phyloP scores from a whole-genome alignment of 2,329 filamentous ascomycete species.

The Neodidymelliopsis sp. region DNA sequence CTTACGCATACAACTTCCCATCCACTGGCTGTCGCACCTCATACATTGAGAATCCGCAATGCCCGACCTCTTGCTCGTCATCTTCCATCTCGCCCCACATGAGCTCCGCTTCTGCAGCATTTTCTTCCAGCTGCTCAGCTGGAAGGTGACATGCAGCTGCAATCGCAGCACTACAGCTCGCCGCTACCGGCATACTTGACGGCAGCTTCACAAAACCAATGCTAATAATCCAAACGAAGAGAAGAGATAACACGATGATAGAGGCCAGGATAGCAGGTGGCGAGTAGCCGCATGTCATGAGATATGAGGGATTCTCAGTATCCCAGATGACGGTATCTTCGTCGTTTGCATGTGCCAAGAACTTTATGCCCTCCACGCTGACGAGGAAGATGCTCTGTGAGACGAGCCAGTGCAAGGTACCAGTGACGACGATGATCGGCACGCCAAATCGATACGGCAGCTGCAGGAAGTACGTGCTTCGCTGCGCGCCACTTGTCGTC shows the following conservation, averaged over 20 bases:
- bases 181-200: conserved; percentile 81
- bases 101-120: conserved; percentile 4
- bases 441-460: conserved; percentile 50
- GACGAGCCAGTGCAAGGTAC: conserved; percentile 53
- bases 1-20: background rate
- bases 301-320: background rate
- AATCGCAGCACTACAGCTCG: conserved; percentile 65
- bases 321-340: background rate
- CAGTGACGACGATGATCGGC: conserved; percentile 46
- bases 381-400: conserved; percentile 55
- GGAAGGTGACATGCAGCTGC: conserved; percentile 24
- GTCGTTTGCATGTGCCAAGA: background rate
- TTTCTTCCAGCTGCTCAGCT: conserved; percentile 1
- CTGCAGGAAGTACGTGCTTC: conserved; percentile 51
- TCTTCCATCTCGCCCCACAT: conserved; percentile 20
- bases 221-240: conserved; percentile 40
- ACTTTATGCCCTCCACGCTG: conserved; percentile 30
- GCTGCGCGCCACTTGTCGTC: conserved; percentile 39
- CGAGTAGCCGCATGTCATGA: conserved; percentile 22
- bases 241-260: conserved; percentile 4
- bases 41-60: conserved; percentile 11
- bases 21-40: background rate
- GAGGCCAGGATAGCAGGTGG: conserved; percentile 22
- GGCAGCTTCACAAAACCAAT: conserved; percentile 77
- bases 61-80: conserved; percentile 10